Evolutionary conservation across 108 stramenopile species (phyloP), one percentile per base, ranked within the genome.

Genomic region (Skeletonema grethae): DNA sequence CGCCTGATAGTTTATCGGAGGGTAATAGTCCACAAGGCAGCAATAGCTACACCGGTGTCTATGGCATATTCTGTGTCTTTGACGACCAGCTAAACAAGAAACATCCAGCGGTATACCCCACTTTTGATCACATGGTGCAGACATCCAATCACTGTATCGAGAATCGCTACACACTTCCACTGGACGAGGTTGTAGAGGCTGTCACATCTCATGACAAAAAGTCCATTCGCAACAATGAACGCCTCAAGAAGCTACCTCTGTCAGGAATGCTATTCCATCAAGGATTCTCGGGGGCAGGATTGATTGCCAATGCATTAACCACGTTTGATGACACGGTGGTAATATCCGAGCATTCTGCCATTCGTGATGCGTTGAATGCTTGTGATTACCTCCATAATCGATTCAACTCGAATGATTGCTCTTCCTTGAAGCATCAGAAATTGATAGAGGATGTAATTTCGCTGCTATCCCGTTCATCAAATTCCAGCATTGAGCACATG

Each of bases 51-150:
- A 22, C 25, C 30, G 30, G 60, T 20, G 63, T 70, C 5, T 28
- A 70, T 25, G 69, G 63, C 4, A 62, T 41, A 13, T 70, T 70
- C 28, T 70, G 69, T 39, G 63, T n/a, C 43, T 70, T 24, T 13
- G 41, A 70, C 15, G 20, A 39, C 2, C 11, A 12, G 1, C 11
- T 65, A 0, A 61, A 70, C 61, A 70, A 39, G 20, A 8, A 70
- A 18, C 8, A 43, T 57, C 67, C 30, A 31, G 16, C 41, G 22
- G n/a, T 34, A 7, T 70, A 70, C 32, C 39, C 69, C 6, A 65
- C 69, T 11, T 6, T 48, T 0, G 13, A 20, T 15, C 34, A 32
- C 0, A 18, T 64, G 61, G 45, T 63, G 38, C 11, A 15, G n/a
- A 22, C 16, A 38, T 63, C 61, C 7, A 16, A 65, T 5, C 69